A percentile compares a stretch with the other conserved stretches of the same genome.
Conservation (phyloP, 75 land plant species). For the Pinus albicaulis region DNA sequence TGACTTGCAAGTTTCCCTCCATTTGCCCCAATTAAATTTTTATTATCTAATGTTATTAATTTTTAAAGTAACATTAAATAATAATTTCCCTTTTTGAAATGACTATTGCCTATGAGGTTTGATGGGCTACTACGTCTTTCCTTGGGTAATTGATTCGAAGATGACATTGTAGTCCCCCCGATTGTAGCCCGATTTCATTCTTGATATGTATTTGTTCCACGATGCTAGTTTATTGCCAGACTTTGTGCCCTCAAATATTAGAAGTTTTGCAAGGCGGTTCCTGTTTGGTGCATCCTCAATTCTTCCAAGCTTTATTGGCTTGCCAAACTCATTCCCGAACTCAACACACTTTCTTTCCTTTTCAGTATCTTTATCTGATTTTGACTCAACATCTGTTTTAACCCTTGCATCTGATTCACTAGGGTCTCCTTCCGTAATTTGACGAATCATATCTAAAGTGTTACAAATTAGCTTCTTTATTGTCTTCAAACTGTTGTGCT, state of each 20-base stretch:
- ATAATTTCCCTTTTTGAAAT: too few species aligned
- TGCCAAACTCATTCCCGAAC: slow-evolving; percentile 88
- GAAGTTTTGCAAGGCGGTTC: slow-evolving; percentile 5
- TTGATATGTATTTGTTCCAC: slow-evolving; percentile 85
- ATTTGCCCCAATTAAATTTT: too few species aligned
- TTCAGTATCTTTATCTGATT: slow-evolving; percentile 52
- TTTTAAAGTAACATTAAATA: too few species aligned
- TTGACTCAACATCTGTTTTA: slow-evolving; percentile 47
- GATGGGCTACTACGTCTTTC: too few species aligned
- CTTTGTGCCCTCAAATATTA: slow-evolving; percentile 88
- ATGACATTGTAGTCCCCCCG: too few species aligned
- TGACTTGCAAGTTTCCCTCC: too few species aligned
- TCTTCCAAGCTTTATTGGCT: slow-evolving; percentile 51
- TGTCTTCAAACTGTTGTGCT: slow-evolving; percentile 27
- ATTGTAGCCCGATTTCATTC: slow-evolving; percentile 89
- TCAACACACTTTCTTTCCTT: slow-evolving; percentile 84
- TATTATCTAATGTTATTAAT: too few species aligned
- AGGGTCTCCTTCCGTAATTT: slow-evolving; percentile 87
- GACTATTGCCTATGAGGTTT: too few species aligned
- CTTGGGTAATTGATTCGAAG: too few species aligned
- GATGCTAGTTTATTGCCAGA: slow-evolving; percentile 83
- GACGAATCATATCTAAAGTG: slow-evolving; percentile 95
- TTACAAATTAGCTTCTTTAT: slow-evolving; percentile 96
- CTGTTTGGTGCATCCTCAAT: slow-evolving; percentile 98
- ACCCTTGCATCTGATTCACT: slow-evolving; percentile 68